These are phyloP conservation scores for Cyberlindnera xishuangbannaensis DNA, from an alignment of 805 yeast species.

Conservation along the genomic window DNA sequence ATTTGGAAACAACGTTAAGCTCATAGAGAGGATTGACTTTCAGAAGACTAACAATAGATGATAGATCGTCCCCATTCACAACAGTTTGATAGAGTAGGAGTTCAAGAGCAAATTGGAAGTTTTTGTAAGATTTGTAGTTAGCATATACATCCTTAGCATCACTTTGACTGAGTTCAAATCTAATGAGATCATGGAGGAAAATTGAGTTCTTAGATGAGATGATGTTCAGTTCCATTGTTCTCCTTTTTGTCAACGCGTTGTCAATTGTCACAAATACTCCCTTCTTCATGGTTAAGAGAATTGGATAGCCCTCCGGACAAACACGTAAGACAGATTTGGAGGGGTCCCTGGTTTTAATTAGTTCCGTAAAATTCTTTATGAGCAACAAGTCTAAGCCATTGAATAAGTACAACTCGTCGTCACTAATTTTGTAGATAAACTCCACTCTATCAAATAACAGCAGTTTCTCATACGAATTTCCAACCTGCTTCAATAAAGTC, in stretches of 20 bases:
- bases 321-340: conserved; percentile 22
- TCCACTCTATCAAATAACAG: conserved; percentile 24
- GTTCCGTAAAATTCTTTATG: conserved; percentile 13
- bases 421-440: conserved; percentile 19
- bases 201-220: conserved; percentile 33
- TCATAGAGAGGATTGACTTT: conserved; percentile 19
- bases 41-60: conserved; percentile 18
- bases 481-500: conserved; percentile 13
- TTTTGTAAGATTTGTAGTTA: conserved; percentile 28
- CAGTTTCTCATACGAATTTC: conserved; percentile 9
- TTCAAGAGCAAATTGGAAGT: conserved; percentile 41
- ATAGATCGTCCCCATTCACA: conserved; percentile 17
- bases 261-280: conserved; percentile 41
- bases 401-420: conserved; percentile 29
- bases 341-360: conserved; percentile 9
- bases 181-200: conserved; percentile 40
- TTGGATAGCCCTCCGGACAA: conserved; percentile 26
- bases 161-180: conserved; percentile 31
- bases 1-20: conserved; percentile 36
- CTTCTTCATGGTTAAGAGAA: conserved; percentile 20
- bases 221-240: conserved; percentile 29
- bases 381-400: conserved; percentile 33
- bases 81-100: conserved; percentile 35
- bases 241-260: conserved; percentile 26
- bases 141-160: conserved; percentile 10